phyloP scores from a whole-genome alignment of 441 rosid species.

The Hura crepitans region DNA sequence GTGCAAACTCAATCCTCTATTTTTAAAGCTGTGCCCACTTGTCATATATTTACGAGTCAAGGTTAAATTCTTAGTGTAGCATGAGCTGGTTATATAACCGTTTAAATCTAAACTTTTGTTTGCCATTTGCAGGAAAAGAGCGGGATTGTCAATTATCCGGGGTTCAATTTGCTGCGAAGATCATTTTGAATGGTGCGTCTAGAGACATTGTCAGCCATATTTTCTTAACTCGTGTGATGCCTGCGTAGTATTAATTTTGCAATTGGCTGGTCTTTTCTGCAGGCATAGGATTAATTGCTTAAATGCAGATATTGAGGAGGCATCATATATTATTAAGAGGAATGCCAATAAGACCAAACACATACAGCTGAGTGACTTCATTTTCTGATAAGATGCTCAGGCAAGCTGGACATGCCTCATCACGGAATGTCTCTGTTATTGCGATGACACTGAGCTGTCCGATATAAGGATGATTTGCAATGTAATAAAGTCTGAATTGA shows the following conservation, averaged over 20 bases:
- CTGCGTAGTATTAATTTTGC: neutral
- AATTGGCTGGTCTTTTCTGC: conserved; percentile 17
- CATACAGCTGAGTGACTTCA: conserved; percentile 55
- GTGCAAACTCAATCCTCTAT: too few species aligned
- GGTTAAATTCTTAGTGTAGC: neutral
- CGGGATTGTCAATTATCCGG: conserved; percentile 50
- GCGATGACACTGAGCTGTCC: too few species aligned
- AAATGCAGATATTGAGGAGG: conserved; percentile 43
- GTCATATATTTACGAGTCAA: neutral
- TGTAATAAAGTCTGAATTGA: too few species aligned
- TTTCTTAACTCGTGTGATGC: neutral
- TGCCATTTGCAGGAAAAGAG: conserved; percentile 42
- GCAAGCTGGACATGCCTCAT: conserved; percentile 5
- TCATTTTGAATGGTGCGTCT: conserved; percentile 56
- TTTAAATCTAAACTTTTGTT: neutral
- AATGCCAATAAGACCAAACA: conserved; percentile 25
- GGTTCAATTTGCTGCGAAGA: conserved; percentile 72
- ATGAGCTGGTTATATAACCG: neutral
- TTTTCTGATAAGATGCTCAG: conserved; percentile 37
- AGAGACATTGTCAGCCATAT: neutral
- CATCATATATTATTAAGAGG: conserved; percentile 36
- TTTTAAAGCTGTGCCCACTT: neutral
- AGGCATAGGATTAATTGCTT: conserved; percentile 71
- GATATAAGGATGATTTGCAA: too few species aligned
- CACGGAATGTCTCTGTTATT: neutral